A percentile compares a stretch with the other conserved stretches of the same genome.
Evolutionary conservation across 345 rosid genomes (phyloP).

Genomic region (Murraya paniculata): DNA sequence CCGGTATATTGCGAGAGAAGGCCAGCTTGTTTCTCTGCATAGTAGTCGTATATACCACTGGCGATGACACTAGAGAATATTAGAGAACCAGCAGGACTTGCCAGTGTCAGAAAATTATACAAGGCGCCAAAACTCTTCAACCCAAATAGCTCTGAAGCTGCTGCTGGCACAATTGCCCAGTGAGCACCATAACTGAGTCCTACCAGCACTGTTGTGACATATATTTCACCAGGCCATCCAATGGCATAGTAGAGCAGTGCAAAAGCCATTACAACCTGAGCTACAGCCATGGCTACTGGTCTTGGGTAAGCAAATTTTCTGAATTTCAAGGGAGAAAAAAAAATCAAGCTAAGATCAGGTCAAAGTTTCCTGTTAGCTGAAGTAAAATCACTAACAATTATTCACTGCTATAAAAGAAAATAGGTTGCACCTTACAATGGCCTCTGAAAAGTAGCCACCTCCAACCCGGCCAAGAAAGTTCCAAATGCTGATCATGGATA

Average conservation of each 20-base stretch:
- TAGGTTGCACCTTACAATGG: conserved; percentile 49
- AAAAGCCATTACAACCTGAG: conserved; percentile 59
- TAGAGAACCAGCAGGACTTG: conserved; percentile 62
- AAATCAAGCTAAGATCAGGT: background rate
- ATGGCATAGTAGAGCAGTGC: conserved; percentile 58
- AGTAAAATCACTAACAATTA: background rate
- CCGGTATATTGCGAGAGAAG: conserved; percentile 1
- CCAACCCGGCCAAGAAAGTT: conserved; percentile 91
- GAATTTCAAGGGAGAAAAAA: conserved; percentile 1
- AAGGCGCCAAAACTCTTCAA: conserved; percentile 70
- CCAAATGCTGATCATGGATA: conserved; percentile 82
- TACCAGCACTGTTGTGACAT: conserved; percentile 49
- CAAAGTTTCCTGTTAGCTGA: background rate
- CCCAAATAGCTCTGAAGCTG: conserved; percentile 70
- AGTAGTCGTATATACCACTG: conserved; percentile 68
- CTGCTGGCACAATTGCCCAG: conserved; percentile 58
- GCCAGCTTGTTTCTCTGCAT: conserved; percentile 58
- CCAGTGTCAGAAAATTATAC: conserved; percentile 59
- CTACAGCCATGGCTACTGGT: conserved; percentile 58
- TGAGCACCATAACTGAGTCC: conserved; percentile 71
- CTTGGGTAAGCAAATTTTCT: conserved; percentile 64
- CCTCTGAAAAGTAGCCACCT: conserved; percentile 91
- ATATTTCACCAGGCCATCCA: conserved; percentile 63
- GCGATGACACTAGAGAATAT: conserved; percentile 78
- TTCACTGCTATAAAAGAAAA: background rate